Conservation (phyloP, 1,139 yeast species). For the Geotrichum armillariae region DNA sequence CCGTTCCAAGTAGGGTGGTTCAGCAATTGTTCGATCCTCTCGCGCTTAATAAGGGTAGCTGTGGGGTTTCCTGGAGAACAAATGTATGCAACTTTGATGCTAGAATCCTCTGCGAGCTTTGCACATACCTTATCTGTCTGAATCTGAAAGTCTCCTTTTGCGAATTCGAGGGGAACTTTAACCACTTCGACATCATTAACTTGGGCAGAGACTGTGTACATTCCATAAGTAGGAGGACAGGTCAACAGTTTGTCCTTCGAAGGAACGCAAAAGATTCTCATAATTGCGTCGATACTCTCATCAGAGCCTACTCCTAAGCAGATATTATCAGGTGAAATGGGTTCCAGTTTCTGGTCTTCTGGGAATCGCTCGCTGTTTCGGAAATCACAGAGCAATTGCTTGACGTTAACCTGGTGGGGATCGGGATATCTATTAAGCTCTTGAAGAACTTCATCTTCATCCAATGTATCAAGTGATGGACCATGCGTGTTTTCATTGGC, state of each 20-base stretch:
- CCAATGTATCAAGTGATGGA: constrained; percentile 56
- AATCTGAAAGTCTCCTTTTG: constrained; percentile 57
- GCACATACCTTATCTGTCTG: constrained; percentile 56
- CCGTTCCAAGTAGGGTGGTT: constrained; percentile 66
- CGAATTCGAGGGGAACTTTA: constrained; percentile 61
- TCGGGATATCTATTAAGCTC: constrained; percentile 92
- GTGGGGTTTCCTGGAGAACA: constrained; percentile 99
- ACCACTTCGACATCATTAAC: constrained; percentile 83
- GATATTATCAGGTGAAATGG: constrained; percentile 63
- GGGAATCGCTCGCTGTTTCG: constrained; percentile 54
- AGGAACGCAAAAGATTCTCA: constrained; percentile 84
- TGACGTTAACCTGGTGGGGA: constrained; percentile 87
- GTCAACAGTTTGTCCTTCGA: constrained; percentile 76
- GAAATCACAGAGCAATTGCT: constrained; percentile 66
- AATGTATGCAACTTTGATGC: constrained; percentile 71
- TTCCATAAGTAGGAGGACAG: constrained; percentile 97
- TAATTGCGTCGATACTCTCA: constrained; percentile 86
- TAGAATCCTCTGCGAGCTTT: constrained; percentile 54
- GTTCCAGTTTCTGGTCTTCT: constrained; percentile 25
- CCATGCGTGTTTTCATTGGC: constrained; percentile 98
- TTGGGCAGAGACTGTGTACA: constrained; percentile 89
- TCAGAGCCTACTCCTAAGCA: constrained; percentile 98
- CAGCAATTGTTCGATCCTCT: constrained; percentile 53
- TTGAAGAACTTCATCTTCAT: constrained; percentile 40
- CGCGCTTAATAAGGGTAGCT: constrained; percentile 58